phyloP scores from a whole-genome alignment of 2,329 filamentous ascomycete genomes.

The Leptodontidium sp. region DNA sequence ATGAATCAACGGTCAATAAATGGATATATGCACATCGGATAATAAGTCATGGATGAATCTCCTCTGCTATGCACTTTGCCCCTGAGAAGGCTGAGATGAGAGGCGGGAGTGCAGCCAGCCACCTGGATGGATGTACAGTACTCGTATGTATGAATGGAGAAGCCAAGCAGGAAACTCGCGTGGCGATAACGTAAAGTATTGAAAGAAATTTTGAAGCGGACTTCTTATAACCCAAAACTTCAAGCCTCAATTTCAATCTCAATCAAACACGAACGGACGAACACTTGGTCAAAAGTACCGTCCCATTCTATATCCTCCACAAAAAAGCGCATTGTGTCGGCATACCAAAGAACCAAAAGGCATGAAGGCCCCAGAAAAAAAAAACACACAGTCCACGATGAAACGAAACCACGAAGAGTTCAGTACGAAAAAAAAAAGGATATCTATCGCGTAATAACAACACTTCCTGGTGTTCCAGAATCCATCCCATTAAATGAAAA shows the following conservation, averaged over 20 bases:
- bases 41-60: too few relatives aligned
- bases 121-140: too few relatives aligned
- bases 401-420: background rate
- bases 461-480: background rate
- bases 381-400: background rate
- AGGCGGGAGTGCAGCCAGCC: background rate
- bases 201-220: background rate
- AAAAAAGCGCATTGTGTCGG: slow-evolving; percentile 9
- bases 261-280: too few relatives aligned
- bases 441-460: slow-evolving; percentile 6
- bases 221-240: background rate
- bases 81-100: background rate
- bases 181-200: slow-evolving; percentile 11
- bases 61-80: background rate
- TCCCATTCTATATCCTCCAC: background rate
- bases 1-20: background rate
- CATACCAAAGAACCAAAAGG: background rate
- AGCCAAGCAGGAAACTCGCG: background rate
- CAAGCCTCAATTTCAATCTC: background rate
- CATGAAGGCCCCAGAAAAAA: background rate
- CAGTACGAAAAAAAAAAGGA: background rate
- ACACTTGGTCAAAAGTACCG: slow-evolving; percentile 4
- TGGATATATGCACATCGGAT: too few relatives aligned
- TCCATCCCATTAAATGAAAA: background rate
- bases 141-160: background rate